phyloP scores from a whole-genome alignment of 2,329 filamentous ascomycete species.

The Fusarium veterinarium region DNA sequence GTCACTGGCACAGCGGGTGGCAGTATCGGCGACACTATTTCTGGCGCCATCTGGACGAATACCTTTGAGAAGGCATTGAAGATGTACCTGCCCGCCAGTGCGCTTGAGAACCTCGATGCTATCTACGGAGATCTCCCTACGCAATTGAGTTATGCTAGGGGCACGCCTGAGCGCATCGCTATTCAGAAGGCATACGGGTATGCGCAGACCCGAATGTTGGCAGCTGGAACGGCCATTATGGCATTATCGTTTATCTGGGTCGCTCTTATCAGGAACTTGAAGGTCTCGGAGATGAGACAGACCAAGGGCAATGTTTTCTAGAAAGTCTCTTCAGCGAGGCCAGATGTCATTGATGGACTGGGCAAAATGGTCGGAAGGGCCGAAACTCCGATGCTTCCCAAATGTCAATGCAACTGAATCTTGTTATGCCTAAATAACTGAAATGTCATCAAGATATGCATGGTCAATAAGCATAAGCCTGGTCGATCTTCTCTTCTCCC shows the following conservation, averaged over 20 bases:
- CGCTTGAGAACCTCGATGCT: not conserved
- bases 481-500: not conserved
- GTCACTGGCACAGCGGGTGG: constrained; percentile 58
- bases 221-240: constrained; percentile 37
- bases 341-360: not conserved
- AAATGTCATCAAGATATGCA: not conserved
- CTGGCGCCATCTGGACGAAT: constrained; percentile 57
- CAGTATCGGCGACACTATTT: constrained; percentile 58
- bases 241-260: constrained; percentile 33
- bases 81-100: not conserved
- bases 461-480: not conserved
- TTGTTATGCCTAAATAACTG: not conserved
- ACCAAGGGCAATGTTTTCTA: constrained; percentile 33
- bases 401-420: not conserved
- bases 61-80: constrained; percentile 44
- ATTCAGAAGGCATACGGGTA: constrained; percentile 23
- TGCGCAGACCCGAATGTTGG: constrained; percentile 32
- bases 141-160: constrained; percentile 9
- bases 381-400: not conserved
- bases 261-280: constrained; percentile 34
- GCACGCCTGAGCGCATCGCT: not conserved
- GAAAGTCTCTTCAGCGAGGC: too few relatives aligned
- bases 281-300: constrained; percentile 34
- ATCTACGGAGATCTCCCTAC: constrained; percentile 9
- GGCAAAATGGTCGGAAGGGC: not conserved